These are phyloP conservation scores for Nigrospora sphaerica DNA, from an alignment of 2,329 filamentous ascomycete species.

Conservation along the genomic window DNA sequence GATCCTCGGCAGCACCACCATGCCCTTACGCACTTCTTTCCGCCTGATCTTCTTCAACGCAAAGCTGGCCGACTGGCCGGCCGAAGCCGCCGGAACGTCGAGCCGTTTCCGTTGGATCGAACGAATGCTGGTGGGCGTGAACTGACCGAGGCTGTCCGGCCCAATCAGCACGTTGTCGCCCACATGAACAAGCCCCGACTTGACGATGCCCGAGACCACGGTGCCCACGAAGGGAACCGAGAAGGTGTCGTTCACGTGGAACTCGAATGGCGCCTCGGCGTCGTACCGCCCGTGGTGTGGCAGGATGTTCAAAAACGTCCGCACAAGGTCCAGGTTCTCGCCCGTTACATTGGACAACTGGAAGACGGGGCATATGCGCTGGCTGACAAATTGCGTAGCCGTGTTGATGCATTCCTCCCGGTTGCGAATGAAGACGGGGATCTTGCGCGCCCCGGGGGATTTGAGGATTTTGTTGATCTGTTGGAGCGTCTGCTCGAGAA, in stretches of 20 bases:
- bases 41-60: conserved; percentile 80
- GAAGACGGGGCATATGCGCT: conserved; percentile 94
- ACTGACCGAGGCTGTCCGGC: conserved; percentile 84
- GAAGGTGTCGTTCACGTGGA: conserved; percentile 95
- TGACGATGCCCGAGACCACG: conserved; percentile 90
- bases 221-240: conserved; percentile 96
- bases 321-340: conserved; percentile 80
- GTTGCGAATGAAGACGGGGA: conserved; percentile 90
- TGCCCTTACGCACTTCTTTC: conserved; percentile 93
- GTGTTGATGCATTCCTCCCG: conserved; percentile 91
- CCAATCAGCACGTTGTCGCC: conserved; percentile 88
- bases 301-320: conserved; percentile 89
- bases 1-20: conserved; percentile 86
- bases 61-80: conserved; percentile 89
- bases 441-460: conserved; percentile 87
- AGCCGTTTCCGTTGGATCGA: conserved; percentile 95
- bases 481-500: conserved; percentile 85
- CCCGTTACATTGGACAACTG: conserved; percentile 98
- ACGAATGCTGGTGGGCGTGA: conserved; percentile 77
- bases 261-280: conserved; percentile 80
- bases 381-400: conserved; percentile 89
- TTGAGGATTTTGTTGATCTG: conserved; percentile 92
- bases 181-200: conserved; percentile 77
- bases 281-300: conserved; percentile 94
- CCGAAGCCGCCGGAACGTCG: conserved; percentile 76